These are phyloP conservation scores for Pyricularia grisea DNA, from an alignment of 2,329 filamentous ascomycete genomes.

Conservation along the genomic window DNA sequence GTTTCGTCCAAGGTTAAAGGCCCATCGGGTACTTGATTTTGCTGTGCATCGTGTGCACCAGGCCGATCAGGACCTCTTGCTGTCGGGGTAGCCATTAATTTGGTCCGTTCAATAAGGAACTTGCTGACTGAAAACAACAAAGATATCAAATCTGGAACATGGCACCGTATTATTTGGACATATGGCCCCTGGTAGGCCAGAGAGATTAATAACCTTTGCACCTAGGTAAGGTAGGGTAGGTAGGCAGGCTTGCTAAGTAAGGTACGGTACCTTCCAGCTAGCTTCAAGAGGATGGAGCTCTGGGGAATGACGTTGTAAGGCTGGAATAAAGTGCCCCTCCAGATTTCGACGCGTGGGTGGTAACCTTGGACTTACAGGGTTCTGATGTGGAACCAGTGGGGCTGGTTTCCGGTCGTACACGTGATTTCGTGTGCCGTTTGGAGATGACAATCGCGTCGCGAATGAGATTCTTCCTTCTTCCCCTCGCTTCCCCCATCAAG, in stretches of 20 bases:
- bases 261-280: not conserved
- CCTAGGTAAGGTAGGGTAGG: no score
- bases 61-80: not conserved
- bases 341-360: not conserved
- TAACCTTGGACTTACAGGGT: not conserved
- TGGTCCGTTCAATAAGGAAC: not conserved
- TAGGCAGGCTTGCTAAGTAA: no score
- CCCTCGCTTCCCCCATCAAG: not conserved
- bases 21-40: not conserved
- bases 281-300: not conserved
- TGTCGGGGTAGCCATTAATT: not conserved
- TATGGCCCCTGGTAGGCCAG: not conserved
- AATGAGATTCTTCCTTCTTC: not conserved
- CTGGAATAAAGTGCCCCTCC: not conserved
- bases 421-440: conserved; percentile 1
- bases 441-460: not conserved
- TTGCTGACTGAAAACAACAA: not conserved
- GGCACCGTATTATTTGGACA: not conserved
- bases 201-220: not conserved
- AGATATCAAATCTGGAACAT: not conserved
- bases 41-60: not conserved
- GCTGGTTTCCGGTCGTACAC: not conserved
- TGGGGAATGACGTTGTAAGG: not conserved
- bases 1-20: not conserved
- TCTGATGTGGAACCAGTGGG: not conserved